Conservation (phyloP, 164 flowering plant genomes). For the Magnolia officinalis region DNA sequence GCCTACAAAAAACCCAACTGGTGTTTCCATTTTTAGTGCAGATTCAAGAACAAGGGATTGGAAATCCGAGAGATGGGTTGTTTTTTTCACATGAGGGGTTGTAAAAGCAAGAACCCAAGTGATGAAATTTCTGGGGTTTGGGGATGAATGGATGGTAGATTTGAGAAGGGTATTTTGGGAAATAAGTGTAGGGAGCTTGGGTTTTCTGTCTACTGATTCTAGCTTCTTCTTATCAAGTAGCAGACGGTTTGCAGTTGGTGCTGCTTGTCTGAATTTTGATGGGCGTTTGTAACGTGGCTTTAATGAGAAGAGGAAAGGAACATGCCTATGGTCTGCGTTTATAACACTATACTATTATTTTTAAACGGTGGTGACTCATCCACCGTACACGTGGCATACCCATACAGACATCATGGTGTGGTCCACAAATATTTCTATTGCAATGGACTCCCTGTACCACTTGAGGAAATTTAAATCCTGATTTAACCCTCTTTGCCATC, state of each 20-base stretch:
- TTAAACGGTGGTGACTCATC: too few relatives aligned
- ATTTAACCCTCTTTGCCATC: too few relatives aligned
- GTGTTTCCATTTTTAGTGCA: constrained; percentile 13
- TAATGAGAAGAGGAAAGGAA: background rate
- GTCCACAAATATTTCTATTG: too few relatives aligned
- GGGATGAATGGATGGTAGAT: background rate
- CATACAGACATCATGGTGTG: too few relatives aligned
- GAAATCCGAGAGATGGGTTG: background rate
- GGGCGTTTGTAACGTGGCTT: background rate
- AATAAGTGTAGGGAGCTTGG: background rate
- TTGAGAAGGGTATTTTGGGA: background rate
- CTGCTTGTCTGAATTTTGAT: background rate
- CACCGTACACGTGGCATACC: too few relatives aligned
- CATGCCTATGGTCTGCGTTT: too few relatives aligned
- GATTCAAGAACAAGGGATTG: background rate
- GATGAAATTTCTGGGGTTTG: background rate
- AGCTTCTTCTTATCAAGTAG: background rate
- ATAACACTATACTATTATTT: too few relatives aligned
- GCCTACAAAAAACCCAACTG: constrained; percentile 27
- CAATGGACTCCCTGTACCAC: too few relatives aligned
- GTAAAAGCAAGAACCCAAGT: background rate
- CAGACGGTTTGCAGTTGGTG: background rate
- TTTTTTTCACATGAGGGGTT: background rate
- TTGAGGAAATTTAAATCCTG: too few relatives aligned
- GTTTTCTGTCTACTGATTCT: background rate